A percentile compares a stretch with the other conserved stretches of the same genome.
Evolutionary conservation across 768 basidiomycete genomes (phyloP).

Genomic region (Mycena epipterygia): DNA sequence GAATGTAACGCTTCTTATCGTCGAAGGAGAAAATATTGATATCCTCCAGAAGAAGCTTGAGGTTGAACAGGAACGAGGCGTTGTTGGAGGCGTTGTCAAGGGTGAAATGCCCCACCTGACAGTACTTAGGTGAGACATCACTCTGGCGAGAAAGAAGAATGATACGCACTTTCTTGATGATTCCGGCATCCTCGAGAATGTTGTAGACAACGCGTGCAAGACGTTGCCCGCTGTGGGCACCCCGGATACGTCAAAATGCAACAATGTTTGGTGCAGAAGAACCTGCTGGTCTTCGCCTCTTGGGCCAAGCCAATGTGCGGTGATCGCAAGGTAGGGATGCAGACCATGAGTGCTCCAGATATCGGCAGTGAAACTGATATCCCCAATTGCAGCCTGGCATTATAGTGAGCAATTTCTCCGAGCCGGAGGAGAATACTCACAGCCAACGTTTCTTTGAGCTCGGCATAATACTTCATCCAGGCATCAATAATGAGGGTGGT

Average conservation of each 20-base stretch:
- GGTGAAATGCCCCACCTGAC: conserved; percentile 34
- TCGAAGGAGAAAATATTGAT: conserved; percentile 24
- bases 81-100: conserved; percentile 43
- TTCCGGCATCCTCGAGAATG: conserved; percentile 1
- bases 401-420: not conserved
- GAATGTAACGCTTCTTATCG: conserved; percentile 3
- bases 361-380: conserved; percentile 28
- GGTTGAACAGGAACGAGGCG: conserved; percentile 31
- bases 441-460: not conserved
- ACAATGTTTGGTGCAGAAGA: not conserved
- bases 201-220: not conserved
- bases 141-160: not conserved
- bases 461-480: conserved; percentile 8
- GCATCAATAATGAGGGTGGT: conserved; percentile 1
- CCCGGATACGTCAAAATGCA: not conserved
- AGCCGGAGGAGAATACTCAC: not conserved
- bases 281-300: not conserved
- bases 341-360: not conserved
- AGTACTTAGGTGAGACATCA: not conserved
- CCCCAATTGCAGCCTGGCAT: conserved; percentile 19
- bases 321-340: conserved; percentile 8
- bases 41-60: conserved; percentile 13
- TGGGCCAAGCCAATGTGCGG: conserved; percentile 17
- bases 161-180: not conserved
- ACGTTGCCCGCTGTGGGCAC: not conserved